Evolutionary conservation across 2,329 filamentous ascomycete genomes (phyloP).

Genomic region (Cercospora brassicicola): DNA sequence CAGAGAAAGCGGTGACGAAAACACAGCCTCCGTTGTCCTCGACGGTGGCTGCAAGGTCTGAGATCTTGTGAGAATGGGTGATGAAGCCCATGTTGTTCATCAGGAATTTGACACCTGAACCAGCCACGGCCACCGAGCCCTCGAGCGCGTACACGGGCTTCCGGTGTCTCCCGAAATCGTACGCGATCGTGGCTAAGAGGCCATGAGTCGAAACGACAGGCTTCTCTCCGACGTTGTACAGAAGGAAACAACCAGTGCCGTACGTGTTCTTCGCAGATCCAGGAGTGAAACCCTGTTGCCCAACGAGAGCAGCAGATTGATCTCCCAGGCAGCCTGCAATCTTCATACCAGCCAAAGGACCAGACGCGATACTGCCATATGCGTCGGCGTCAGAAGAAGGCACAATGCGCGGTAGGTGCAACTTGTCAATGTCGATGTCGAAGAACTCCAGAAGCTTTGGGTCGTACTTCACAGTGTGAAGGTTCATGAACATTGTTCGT

Average conservation of each 20-base stretch:
- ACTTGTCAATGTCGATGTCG: slow-evolving; percentile 67
- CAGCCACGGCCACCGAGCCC: slow-evolving; percentile 76
- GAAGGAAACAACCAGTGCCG: slow-evolving; percentile 83
- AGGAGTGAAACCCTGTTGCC: slow-evolving; percentile 67
- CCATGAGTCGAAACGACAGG: slow-evolving; percentile 83
- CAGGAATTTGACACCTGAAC: slow-evolving; percentile 64
- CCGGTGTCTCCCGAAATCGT: slow-evolving; percentile 63
- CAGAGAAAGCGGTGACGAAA: slow-evolving; percentile 86
- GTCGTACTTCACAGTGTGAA: slow-evolving; percentile 78
- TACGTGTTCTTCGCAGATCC: slow-evolving; percentile 90
- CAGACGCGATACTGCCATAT: slow-evolving; percentile 67
- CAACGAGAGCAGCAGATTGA: slow-evolving; percentile 81
- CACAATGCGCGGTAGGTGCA: slow-evolving; percentile 76
- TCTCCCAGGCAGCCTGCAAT: slow-evolving; percentile 84
- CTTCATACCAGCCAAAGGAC: slow-evolving; percentile 65
- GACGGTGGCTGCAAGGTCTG: slow-evolving; percentile 63
- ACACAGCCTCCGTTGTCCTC: slow-evolving; percentile 79
- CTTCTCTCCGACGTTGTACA: slow-evolving; percentile 83
- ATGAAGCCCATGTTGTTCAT: slow-evolving; percentile 63
- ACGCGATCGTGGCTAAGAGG: slow-evolving; percentile 81
- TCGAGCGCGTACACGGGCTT: slow-evolving; percentile 73
- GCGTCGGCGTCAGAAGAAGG: slow-evolving; percentile 72
- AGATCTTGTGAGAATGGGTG: slow-evolving; percentile 64
- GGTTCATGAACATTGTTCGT: slow-evolving; percentile 92
- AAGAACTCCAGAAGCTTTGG: slow-evolving; percentile 79